Evolutionary conservation across 345 rosid genomes (phyloP), one percentile per base, ranked within the genome.

Genomic region (Brassica carinata): DNA sequence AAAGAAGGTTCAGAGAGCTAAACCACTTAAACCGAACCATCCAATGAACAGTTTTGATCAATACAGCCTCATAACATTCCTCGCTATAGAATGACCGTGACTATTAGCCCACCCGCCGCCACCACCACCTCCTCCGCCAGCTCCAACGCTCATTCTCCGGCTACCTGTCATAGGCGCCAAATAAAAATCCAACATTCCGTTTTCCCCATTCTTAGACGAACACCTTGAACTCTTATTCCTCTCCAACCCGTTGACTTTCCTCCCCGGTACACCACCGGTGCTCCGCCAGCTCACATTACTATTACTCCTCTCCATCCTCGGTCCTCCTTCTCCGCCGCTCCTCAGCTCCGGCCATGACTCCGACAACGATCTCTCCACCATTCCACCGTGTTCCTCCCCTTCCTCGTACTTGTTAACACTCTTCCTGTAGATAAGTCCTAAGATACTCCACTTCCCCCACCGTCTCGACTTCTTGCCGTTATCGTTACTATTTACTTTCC

Each of bases 241-340:
- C 77, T 90, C 96, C 83, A 96, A 72, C 58, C 84, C 87, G 53
- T 80, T 80, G 67, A 76, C 89, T 86, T 87, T 87, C 85, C 89
- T 87, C 65, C 61, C 84, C 64, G 86, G 79, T 36, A 88, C 92
- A 9, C 87, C 92, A 14, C 84, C 76, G 0, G 95, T 84, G 74
- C 89, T 94, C 84, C 98, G 84, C 92, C 94, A 92, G 79, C 98
- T 96, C 38, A 94, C 98, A 72, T 96, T 96, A 86, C 98, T 96
- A 36, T 94, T 96, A 84, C 99, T 96, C 85, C 99, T 88, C 79
- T 84, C 67, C 70, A 96, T 65, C 88, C 86, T 96, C 13, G 96
- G 91, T 17, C 18, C 57, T 45, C 89, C 92, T 69, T 85, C 81
- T 9, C 85, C 81, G 33, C 87, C 92, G 36, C 86, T 88, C 81